phyloP scores from a whole-genome alignment of 441 rosid genomes.

The Croton setiger region DNA sequence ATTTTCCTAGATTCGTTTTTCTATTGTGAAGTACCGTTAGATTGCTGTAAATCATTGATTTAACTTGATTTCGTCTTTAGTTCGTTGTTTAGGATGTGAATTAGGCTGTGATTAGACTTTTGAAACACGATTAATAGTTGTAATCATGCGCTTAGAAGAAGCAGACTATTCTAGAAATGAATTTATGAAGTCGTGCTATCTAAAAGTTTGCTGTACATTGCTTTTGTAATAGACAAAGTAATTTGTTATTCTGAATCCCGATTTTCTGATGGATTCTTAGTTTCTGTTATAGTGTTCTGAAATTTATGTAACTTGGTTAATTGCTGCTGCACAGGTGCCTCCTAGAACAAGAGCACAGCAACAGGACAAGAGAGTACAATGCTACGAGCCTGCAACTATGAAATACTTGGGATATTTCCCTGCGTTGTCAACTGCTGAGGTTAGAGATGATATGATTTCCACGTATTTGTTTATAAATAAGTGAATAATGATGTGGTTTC shows the following conservation, averaged over 20 bases:
- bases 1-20: constrained; percentile 4
- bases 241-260: constrained; percentile 6
- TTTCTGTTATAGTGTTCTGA: background rate
- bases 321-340: constrained; percentile 57
- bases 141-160: background rate
- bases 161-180: background rate
- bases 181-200: background rate
- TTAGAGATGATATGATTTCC: constrained; percentile 33
- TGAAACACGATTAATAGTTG: background rate
- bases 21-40: background rate
- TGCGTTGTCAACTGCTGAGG: constrained; percentile 71
- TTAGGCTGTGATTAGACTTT: background rate
- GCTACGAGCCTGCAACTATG: constrained; percentile 99
- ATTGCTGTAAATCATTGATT: background rate
- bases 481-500: background rate
- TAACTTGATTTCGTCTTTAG: background rate
- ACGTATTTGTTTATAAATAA: background rate
- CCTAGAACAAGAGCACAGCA: constrained; percentile 87
- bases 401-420: constrained; percentile 54
- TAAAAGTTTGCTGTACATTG: background rate
- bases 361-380: constrained; percentile 80
- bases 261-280: background rate
- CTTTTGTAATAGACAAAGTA: background rate
- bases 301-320: background rate
- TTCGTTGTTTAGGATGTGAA: background rate